Base-by-base conservation (phyloP, 2,329 filamentous ascomycete genomes). In the Epichloe aotearoae region DNA sequence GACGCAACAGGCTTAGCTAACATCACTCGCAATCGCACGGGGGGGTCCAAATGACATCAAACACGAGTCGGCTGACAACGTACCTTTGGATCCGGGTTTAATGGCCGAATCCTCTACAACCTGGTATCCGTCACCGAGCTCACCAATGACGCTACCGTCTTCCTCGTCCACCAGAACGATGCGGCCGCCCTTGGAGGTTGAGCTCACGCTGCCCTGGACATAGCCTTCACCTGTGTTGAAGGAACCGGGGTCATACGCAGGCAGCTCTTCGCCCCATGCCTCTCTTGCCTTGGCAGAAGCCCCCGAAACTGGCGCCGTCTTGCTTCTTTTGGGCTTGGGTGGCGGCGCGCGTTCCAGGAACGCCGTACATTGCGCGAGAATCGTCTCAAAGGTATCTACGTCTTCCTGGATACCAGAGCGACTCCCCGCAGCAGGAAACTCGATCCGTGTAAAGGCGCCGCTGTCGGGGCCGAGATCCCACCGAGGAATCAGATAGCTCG, bases 91-190 rank as follows among this genome's bases (percentile, higher is more conserved):
- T n/a, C 93, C 93, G 15, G 84, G 82, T 63, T 84, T 81, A 55
- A 98, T 75, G 47, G 75, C 76, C 30, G 79, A 73, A 56, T 90
- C 80, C 62, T 96, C 89, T 15, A 91, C 74, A 17, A 95, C 77
- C 56, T 89, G 74, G 61, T 88, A 91, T 17, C 84, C 85, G 52
- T 91, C 85, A 52, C 85, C 82, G 54, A 98, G 72, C 70, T 98
- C 91, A 44, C 93, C 93, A 30, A 98, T 86, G 8, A 98, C 86
- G 59, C 88, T 94, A 49, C 93, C 93, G 68, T 98, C 86, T 64
- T 97, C 91, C 67, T 98, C 93, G 62, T 98, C 89, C 15, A 98
- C 75, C 10, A 98, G 76, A 5, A 98, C 91, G 58, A 96, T 91
- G 65, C 93, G 83, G 15, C 90, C 87, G 37, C 79, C 66, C 50